These are phyloP conservation scores for Periconia digitata DNA, from an alignment of 2,329 filamentous ascomycete species.

Conservation along the genomic window DNA sequence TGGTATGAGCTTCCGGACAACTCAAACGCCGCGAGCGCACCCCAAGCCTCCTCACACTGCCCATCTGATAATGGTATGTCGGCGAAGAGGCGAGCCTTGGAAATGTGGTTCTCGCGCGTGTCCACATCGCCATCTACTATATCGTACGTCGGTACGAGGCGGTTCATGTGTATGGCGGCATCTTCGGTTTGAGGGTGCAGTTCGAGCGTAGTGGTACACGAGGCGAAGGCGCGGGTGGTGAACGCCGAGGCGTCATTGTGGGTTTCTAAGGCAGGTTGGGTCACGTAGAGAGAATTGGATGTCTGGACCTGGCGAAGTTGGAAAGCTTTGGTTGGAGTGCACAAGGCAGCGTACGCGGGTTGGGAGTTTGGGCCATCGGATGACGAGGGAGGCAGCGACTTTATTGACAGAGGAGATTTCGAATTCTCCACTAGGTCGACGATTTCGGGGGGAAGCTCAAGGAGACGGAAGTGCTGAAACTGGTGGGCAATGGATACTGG, in stretches of 20 bases:
- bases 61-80: conserved; percentile 56
- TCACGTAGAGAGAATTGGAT: conserved; percentile 63
- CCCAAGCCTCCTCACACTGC: conserved; percentile 56
- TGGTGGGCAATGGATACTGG: conserved; percentile 47
- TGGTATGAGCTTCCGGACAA: conserved; percentile 43
- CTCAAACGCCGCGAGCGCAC: conserved; percentile 57
- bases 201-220: conserved; percentile 50
- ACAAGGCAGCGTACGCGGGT: conserved; percentile 58
- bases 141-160: conserved; percentile 44
- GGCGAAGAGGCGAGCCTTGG: conserved; percentile 47
- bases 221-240: conserved; percentile 46
- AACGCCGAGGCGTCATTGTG: conserved; percentile 37
- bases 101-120: conserved; percentile 28
- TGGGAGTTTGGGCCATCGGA: conserved; percentile 23
- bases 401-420: conserved; percentile 43
- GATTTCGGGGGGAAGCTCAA: conserved; percentile 63
- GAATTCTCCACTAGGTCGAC: conserved; percentile 55
- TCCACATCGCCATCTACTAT: conserved; percentile 29
- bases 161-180: conserved; percentile 39
- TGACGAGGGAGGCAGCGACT: conserved; percentile 31
- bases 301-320: conserved; percentile 66
- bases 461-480: conserved; percentile 58
- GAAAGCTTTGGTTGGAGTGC: conserved; percentile 60
- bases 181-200: conserved; percentile 38
- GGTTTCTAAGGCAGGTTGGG: conserved; percentile 46